phyloP scores from a whole-genome alignment of 805 yeast genomes.

The Kuraishia molischiana region DNA sequence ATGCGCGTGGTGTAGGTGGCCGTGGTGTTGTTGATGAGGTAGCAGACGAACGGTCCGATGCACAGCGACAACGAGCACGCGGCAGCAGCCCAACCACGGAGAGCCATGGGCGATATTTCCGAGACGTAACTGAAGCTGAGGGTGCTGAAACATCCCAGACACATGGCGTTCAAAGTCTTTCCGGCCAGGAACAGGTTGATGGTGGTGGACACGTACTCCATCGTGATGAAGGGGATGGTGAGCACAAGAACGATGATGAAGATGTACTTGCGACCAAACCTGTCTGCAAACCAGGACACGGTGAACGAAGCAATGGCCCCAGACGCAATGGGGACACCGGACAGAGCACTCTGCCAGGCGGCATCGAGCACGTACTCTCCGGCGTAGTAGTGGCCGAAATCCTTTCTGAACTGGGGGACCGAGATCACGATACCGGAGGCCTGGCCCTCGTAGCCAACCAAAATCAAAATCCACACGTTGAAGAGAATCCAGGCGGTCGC shows the following conservation, averaged over 20 bases:
- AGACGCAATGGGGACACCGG: slow-evolving; percentile 14
- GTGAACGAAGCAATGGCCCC: slow-evolving; percentile 26
- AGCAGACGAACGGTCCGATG: slow-evolving; percentile 28
- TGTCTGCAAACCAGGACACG: slow-evolving; percentile 30
- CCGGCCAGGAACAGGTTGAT: slow-evolving; percentile 29
- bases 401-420: slow-evolving; percentile 26
- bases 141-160: slow-evolving; percentile 34
- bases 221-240: slow-evolving; percentile 12
- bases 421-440: slow-evolving; percentile 26
- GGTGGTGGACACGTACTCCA: slow-evolving; percentile 28
- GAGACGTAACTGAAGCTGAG: slow-evolving; percentile 30
- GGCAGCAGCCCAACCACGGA: slow-evolving; percentile 29
- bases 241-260: not conserved
- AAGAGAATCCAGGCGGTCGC: no score
- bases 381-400: slow-evolving; percentile 15
- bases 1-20: slow-evolving; percentile 6
- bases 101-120: slow-evolving; percentile 31
- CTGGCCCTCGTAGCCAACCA: slow-evolving; percentile 32
- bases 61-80: slow-evolving; percentile 30
- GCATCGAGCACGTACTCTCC: slow-evolving; percentile 24
- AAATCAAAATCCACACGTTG: slow-evolving; percentile 26
- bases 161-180: slow-evolving; percentile 29
- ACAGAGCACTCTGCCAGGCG: slow-evolving; percentile 32
- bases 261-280: slow-evolving; percentile 31
- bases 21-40: slow-evolving; percentile 22